Conservation (phyloP, 352 stramenopile genomes). For the Phytophthora uliginosa region DNA sequence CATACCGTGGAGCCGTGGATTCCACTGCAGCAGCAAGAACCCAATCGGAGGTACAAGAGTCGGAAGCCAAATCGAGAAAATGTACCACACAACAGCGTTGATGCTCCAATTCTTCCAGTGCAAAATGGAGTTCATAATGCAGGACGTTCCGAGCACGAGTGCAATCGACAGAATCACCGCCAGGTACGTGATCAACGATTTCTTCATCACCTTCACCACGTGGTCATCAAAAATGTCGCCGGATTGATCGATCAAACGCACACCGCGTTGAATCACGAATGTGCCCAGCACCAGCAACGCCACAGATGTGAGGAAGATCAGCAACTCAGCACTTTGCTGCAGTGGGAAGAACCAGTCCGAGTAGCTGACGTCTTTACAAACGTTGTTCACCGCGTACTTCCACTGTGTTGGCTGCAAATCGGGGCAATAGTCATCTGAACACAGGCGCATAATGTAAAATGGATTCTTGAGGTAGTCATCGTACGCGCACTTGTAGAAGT, state of each 20-base stretch:
- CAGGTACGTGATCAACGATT: conserved; percentile 84
- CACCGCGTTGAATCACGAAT: conserved; percentile 77
- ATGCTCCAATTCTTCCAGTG: conserved; percentile 74
- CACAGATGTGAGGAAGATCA: conserved; percentile 74
- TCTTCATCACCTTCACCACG: conserved; percentile 79
- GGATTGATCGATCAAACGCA: conserved; percentile 78
- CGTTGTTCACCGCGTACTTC: conserved; percentile 71
- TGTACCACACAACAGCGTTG: conserved; percentile 83
- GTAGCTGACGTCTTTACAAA: conserved; percentile 77
- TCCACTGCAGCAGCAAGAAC: conserved; percentile 90
- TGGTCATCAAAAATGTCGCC: conserved; percentile 81
- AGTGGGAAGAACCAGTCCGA: conserved; percentile 73
- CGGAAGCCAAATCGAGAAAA: conserved; percentile 83
- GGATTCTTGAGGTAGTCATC: conserved; percentile 91
- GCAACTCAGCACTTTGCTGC: conserved; percentile 56
- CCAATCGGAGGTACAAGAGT: conserved; percentile 78
- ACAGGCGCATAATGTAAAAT: conserved; percentile 72
- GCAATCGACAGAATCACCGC: conserved; percentile 81
- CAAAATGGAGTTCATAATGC: conserved; percentile 71
- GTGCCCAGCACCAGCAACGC: conserved; percentile 72
- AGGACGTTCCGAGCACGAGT: conserved; percentile 68
- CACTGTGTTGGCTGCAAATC: conserved; percentile 87
- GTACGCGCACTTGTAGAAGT: conserved; percentile 90
- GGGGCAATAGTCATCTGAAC: conserved; percentile 79
- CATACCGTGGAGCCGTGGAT: conserved; percentile 77